Evolutionary conservation across 352 stramenopile genomes (phyloP).

Genomic region (Peronosclerospora sorghi): DNA sequence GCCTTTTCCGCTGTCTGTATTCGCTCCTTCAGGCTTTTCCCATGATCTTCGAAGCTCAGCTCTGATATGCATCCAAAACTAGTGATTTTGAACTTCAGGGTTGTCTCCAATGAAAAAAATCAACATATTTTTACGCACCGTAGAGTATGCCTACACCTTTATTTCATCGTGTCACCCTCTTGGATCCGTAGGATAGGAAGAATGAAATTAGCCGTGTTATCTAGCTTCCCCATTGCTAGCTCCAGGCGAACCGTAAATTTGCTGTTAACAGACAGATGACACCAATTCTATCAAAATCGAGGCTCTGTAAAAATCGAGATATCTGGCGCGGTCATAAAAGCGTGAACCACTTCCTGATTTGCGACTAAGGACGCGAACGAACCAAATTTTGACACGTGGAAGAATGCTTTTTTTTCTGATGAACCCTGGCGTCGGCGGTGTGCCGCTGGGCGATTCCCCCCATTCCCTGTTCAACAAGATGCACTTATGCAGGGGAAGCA

Average conservation of each 20-base stretch:
- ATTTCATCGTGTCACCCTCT: slow-evolving; percentile 88
- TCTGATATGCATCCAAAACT: slow-evolving; percentile 79
- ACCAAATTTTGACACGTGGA: too few relatives aligned
- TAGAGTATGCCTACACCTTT: slow-evolving; percentile 85
- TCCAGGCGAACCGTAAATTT: slow-evolving; percentile 64
- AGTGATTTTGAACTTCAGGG: slow-evolving; percentile 80
- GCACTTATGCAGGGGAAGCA: too few relatives aligned
- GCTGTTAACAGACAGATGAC: slow-evolving; percentile 88
- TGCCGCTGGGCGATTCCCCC: too few relatives aligned
- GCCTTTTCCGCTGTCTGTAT: too few relatives aligned
- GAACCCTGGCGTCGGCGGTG: too few relatives aligned
- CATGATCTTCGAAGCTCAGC: slow-evolving; percentile 78
- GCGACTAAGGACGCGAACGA: too few relatives aligned
- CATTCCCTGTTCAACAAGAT: too few relatives aligned
- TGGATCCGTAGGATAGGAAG: slow-evolving; percentile 62
- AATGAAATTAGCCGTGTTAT: slow-evolving; percentile 56
- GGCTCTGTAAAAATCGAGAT: slow-evolving; percentile 59
- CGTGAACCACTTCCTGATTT: too few relatives aligned
- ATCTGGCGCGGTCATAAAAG: slow-evolving; percentile 87
- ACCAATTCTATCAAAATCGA: slow-evolving; percentile 88
- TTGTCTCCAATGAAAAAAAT: slow-evolving; percentile 89
- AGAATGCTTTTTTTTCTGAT: too few relatives aligned
- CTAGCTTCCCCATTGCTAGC: slow-evolving; percentile 29
- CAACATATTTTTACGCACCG: slow-evolving; percentile 60
- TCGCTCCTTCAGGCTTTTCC: slow-evolving; percentile 32